These are phyloP conservation scores for Smittium culicis DNA, from an alignment of 371 early-diverging fungal genomes.

Conservation along the genomic window DNA sequence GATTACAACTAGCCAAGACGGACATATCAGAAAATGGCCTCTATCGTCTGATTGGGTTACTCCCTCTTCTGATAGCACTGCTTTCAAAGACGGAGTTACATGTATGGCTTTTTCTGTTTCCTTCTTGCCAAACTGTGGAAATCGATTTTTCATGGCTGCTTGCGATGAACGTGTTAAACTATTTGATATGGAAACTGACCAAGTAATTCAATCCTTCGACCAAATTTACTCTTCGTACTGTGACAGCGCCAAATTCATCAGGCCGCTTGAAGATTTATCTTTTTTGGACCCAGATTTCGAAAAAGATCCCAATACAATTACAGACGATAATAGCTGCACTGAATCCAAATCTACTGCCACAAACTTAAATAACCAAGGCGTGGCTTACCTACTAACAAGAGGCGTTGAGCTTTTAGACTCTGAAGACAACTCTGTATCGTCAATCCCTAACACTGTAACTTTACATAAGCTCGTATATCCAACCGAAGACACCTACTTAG, in stretches of 20 bases:
- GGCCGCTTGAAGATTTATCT: slow-evolving; percentile 41
- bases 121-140: slow-evolving; percentile 82
- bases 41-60: slow-evolving; percentile 59
- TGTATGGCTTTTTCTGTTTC: slow-evolving; percentile 90
- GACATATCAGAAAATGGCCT: slow-evolving; percentile 76
- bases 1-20: slow-evolving; percentile 82
- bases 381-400: slow-evolving; percentile 65
- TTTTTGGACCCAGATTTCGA: slow-evolving; percentile 19
- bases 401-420: slow-evolving; percentile 81
- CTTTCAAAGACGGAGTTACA: slow-evolving; percentile 65
- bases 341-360: slow-evolving; percentile 9
- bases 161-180: slow-evolving; percentile 69
- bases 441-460: slow-evolving; percentile 64
- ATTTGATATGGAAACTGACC: slow-evolving; percentile 74
- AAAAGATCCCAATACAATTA: slow-evolving; percentile 20
- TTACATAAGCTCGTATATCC: slow-evolving; percentile 73
- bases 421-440: slow-evolving; percentile 60
- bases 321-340: background rate
- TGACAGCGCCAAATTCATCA: slow-evolving; percentile 72
- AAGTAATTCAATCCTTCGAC: slow-evolving; percentile 63
- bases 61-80: slow-evolving; percentile 34
- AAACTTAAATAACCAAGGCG: slow-evolving; percentile 21
- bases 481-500: slow-evolving; percentile 14
- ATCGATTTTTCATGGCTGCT: slow-evolving; percentile 76
- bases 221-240: slow-evolving; percentile 75